Evolutionary conservation across 345 rosid genomes (phyloP), one percentile per base, ranked within the genome.

Genomic region (Dovyalis caffra): DNA sequence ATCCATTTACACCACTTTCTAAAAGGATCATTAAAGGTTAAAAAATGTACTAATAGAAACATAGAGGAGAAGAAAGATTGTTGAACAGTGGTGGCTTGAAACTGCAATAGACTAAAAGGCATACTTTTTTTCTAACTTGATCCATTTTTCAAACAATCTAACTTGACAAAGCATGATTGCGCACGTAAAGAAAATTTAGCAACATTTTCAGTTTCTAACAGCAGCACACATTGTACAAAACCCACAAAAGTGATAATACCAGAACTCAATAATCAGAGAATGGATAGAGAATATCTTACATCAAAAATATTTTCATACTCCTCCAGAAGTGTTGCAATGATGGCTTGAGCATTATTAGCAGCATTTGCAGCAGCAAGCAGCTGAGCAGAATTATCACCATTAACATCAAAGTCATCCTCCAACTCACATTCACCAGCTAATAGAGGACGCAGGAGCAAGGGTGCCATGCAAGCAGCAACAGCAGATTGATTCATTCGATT

Each of bases 401-500:
- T 86, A 29, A 78, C 64, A 79, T 95, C 98, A 76, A 91, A 93
- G 53, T 91, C 97, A 72, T 95, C 95, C 69, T 93, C 98, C 78
- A 91, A 80, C 84, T 93, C 99, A 78, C 99, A 95, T 87, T 93
- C 97, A 82, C 98, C 98, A 37, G 97, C 99, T 77, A 95, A 82
- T 57, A 95, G 74, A 76, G 99, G 98, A 51, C 95, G 99, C 86
- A 95, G 74, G 61, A 95, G 92, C 78, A 95, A 84, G 69, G 99
- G 99, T 64, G 99, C 98, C 99, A 93, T 95, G 94, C 99, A 95
- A 79, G 98, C 98, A 83, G 98, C 98, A 70, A 95, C 98, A 69
- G 99, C 99, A 76, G 97, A 90, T 79, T 97, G 84, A 81, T 86
- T 89, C 98, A 93, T 95, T 74, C 99, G 86, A 81, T 95, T 95